phyloP scores from a whole-genome alignment of 1,284 basidiomycete species.

The Ustilago bromivora region DNA sequence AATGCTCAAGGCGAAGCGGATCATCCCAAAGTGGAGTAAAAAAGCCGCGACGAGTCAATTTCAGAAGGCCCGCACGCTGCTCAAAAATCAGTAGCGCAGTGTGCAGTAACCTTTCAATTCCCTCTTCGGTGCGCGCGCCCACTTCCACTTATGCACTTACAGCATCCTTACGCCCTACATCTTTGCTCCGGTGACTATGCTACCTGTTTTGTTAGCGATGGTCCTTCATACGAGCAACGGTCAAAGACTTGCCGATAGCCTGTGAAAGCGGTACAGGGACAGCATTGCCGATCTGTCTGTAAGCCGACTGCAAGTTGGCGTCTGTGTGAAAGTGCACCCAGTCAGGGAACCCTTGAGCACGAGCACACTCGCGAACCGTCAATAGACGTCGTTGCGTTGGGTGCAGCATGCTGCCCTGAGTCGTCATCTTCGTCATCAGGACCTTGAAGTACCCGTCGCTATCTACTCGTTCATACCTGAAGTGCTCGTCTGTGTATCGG shows the following conservation, averaged over 20 bases:
- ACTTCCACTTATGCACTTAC: not conserved
- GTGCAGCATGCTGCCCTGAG: conserved; percentile 29
- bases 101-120: not conserved
- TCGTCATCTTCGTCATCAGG: conserved; percentile 11
- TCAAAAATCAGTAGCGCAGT: conserved; percentile 4
- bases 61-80: not conserved
- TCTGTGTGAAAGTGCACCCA: conserved; percentile 32
- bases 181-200: not conserved
- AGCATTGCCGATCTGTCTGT: conserved; percentile 48
- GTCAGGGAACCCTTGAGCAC: conserved; percentile 47
- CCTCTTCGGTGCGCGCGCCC: not conserved
- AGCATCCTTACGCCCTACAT: not conserved
- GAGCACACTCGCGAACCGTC: conserved; percentile 43
- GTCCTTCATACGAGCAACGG: conserved; percentile 22
- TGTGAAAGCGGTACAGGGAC: conserved; percentile 34
- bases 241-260: conserved; percentile 19
- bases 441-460: conserved; percentile 17
- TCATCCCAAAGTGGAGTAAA: conserved; percentile 39
- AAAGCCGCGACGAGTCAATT: not conserved
- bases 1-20: conserved; percentile 16
- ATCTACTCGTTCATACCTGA: conserved; percentile 27
- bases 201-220: not conserved
- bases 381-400: conserved; percentile 39
- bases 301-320: conserved; percentile 21
- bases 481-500: not conserved